Base-by-base conservation (phyloP, 1,139 yeast genomes). In the Taphrina betulina region DNA sequence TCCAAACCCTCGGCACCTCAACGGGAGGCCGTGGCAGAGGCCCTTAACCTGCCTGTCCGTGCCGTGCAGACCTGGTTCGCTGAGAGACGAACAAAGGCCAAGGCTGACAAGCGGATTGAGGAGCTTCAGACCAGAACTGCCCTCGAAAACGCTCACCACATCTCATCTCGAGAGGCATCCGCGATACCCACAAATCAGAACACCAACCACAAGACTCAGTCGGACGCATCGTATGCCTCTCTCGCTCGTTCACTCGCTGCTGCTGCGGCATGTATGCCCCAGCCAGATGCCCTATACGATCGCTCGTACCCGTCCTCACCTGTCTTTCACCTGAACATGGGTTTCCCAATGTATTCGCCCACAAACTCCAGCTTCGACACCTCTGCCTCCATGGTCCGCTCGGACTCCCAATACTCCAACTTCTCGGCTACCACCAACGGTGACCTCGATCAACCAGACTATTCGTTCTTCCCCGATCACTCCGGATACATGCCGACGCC, bases 201-300 rank as follows among this genome's bases (percentile, higher is more conserved):
- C 10, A 20, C 23, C 14, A 31, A 29, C 29, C 38, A 43, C 38
- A 29, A 19, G n/a, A 23, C 38, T 20, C 48, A 43, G 29, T 43
- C 48, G 5, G 20, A 43, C 14, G 48, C 48, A 4, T 29, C 48
- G 19, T 33, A 43, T 31, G 48, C 48, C 5, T 43, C 48, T 17
- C 28, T 43, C 35, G 48, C 48, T 14, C 48, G 48, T 4, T 43
- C 48, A 3, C 48, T 43, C 19, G 16, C 24, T 8, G 48, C 48
- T 12, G 48, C 48, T 4, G 36, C 24, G 2, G 38, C 24, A 16
- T 43, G 38, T 19, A 29, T 43, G 38, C 48, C 48, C 2, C 16
- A 36, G 7, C 29, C 17, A 17, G 38, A 43, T 28, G 31, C 8
- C 16, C 7, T n/a, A 8, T 43, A 43, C 38, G 48, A 43, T 3